Evolutionary conservation across 1,139 yeast genomes (phyloP).

Genomic region (Candida gigantensis): DNA sequence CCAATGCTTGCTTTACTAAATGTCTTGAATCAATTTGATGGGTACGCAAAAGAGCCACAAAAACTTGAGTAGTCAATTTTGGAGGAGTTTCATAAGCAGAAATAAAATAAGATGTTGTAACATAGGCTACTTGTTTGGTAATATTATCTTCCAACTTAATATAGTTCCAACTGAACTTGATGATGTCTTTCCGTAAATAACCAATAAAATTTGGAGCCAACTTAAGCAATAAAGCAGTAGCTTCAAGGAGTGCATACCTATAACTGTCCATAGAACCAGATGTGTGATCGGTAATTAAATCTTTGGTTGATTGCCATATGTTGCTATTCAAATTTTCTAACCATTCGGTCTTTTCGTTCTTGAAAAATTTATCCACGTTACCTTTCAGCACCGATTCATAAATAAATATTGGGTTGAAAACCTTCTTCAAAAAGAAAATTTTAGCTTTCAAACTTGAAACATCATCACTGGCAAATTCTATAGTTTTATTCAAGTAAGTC

Average conservation of each 20-base stretch:
- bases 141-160: slow-evolving; percentile 86
- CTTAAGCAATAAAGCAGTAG: slow-evolving; percentile 76
- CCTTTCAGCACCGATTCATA: slow-evolving; percentile 59
- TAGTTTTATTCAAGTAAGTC: slow-evolving; percentile 52
- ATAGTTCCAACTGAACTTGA: slow-evolving; percentile 93
- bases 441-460: slow-evolving; percentile 52
- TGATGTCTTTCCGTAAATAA: slow-evolving; percentile 79
- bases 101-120: slow-evolving; percentile 83
- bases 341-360: slow-evolving; percentile 53
- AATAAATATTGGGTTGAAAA: slow-evolving; percentile 67
- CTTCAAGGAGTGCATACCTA: slow-evolving; percentile 75
- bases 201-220: slow-evolving; percentile 62
- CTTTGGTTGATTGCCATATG: slow-evolving; percentile 71
- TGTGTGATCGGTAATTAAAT: slow-evolving; percentile 54
- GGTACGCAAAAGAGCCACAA: slow-evolving; percentile 83
- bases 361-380: slow-evolving; percentile 51
- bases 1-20: slow-evolving; percentile 85
- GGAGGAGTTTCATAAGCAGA: slow-evolving; percentile 88
- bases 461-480: slow-evolving; percentile 48
- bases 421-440: slow-evolving; percentile 60
- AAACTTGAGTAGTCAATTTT: slow-evolving; percentile 86
- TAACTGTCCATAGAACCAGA: slow-evolving; percentile 75
- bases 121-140: slow-evolving; percentile 91
- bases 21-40: slow-evolving; percentile 84
- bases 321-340: slow-evolving; percentile 58